These are phyloP conservation scores for Mycena leptocephala DNA, from an alignment of 768 basidiomycete genomes.

Conservation along the genomic window DNA sequence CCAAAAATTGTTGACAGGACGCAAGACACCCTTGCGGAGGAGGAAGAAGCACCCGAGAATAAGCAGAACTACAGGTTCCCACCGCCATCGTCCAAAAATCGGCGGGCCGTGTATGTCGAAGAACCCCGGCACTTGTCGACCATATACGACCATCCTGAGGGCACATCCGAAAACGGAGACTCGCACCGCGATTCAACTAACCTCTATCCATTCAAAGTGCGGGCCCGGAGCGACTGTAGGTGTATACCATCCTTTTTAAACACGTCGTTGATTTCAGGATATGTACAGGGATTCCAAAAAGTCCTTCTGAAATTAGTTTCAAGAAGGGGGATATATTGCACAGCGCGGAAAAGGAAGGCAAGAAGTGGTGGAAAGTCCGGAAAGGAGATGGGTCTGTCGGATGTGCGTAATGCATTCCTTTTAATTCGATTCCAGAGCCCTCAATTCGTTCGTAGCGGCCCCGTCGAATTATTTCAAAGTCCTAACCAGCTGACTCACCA, in stretches of 20 bases:
- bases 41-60: not conserved
- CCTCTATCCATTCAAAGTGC: constrained; percentile 28
- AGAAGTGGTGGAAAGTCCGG: constrained; percentile 80
- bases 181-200: constrained; percentile 3
- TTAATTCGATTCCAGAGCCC: not conserved
- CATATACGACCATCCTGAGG: constrained; percentile 26
- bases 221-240: constrained; percentile 30
- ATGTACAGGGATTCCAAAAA: constrained; percentile 45
- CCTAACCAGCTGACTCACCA: not conserved
- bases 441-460: constrained; percentile 16
- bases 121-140: constrained; percentile 30
- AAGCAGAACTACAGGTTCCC: constrained; percentile 13
- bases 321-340: constrained; percentile 82
- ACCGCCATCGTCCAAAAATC: constrained; percentile 19
- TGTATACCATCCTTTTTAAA: not conserved
- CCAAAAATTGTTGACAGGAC: constrained; percentile 17
- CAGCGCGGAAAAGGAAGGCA: constrained; percentile 73
- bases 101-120: constrained; percentile 21
- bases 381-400: constrained; percentile 70
- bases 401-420: constrained; percentile 58
- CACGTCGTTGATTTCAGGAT: constrained; percentile 54
- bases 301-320: constrained; percentile 86
- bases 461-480: constrained; percentile 37
- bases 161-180: not conserved
- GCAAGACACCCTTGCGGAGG: not conserved